Percentiles rank a stretch among this genome's conserved stretches.
phyloP scores from a whole-genome alignment of 345 rosid genomes.

The Syzygium grande region DNA sequence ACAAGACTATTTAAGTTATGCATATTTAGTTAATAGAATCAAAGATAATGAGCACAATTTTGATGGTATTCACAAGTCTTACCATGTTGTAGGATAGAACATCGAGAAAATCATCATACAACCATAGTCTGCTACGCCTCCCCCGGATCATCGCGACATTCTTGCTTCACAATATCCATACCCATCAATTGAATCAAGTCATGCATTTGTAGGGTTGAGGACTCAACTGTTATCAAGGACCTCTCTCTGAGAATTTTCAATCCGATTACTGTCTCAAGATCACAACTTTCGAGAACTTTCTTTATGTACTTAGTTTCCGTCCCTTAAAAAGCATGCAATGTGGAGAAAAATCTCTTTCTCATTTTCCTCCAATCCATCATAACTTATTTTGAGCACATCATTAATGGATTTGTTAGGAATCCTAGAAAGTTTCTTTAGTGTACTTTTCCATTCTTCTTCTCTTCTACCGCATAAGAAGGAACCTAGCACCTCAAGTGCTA shows the following conservation, averaged over 20 bases:
- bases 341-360: background rate
- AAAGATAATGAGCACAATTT: background rate
- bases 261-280: background rate
- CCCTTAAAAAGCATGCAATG: background rate
- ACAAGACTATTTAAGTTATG: background rate
- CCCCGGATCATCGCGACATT: no score
- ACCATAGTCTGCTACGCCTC: background rate
- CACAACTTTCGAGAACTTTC: background rate
- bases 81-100: fast-evolving
- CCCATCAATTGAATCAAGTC: background rate
- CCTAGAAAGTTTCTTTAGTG: background rate
- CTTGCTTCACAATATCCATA: background rate
- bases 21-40: background rate
- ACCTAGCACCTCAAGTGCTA: background rate
- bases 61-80: background rate
- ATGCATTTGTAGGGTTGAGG: background rate
- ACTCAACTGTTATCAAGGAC: background rate
- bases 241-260: background rate
- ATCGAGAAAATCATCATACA: background rate
- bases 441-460: background rate
- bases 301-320: no score
- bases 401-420: background rate
- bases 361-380: background rate
- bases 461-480: background rate
- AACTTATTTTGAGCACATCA: background rate